Evolutionary conservation across 169 alveolate species (phyloP), one percentile per base, ranked within the genome.

Genomic region (Cryptosporidium felis): DNA sequence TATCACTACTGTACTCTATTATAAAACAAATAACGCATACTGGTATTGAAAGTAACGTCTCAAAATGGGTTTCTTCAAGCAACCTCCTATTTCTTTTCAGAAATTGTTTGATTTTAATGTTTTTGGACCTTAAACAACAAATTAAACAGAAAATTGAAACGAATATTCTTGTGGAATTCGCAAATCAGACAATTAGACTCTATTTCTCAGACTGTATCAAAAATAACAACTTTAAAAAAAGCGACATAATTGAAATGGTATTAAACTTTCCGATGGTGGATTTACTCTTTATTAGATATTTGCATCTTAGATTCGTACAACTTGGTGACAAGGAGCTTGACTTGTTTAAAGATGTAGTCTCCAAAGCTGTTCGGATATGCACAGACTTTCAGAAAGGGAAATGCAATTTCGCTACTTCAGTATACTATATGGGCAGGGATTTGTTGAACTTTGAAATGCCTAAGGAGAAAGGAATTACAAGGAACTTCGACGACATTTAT

Each of bases 21-120:
- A 53, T 74, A 10, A 53, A 21, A 21, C 63, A 46, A 12, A 18
- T 21, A 0, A 28, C 32, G 14, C 1, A 28, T 44, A 53, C 6
- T 9, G 10, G 49, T 28, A 28, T 45, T 46, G 45, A 30, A 5
- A 65, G n/a, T n/a, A n/a, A 28, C n/a, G 26, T 12, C 8, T 21
- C 40, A n/a, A 23, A 32, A 1, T 30, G 49, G 6, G 30, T 65
- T 0, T 46, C 81, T 28, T 1, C 32, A 5, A 65, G 81, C 21
- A 65, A 65, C 28, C 59, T 65, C n/a, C 32, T 47, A 12, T 65
- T 45, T 65, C 23, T 65, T 14, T 47, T 65, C 49, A 65, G 62
- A 65, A 47, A 65, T 28, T 21, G 34, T 46, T 18, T 65, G 8
- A 23, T 65, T 1, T 47, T 65, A 44, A 46, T 65, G 49, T 65